These are phyloP conservation scores for Penicillium malachiteum DNA, from an alignment of 495 filamentous ascomycete genomes.

Conservation along the genomic window DNA sequence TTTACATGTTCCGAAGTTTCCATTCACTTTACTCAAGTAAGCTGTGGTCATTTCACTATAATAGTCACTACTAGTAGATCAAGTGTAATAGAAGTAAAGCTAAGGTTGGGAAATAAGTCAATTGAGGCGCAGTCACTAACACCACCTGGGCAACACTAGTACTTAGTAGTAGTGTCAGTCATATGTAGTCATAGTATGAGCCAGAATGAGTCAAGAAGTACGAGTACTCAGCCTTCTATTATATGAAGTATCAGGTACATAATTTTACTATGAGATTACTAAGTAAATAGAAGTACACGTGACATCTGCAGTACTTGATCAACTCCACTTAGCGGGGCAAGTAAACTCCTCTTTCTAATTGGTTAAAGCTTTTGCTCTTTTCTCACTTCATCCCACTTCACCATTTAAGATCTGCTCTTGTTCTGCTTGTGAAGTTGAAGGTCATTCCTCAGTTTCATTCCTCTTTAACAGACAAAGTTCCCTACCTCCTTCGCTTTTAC, in stretches of 20 bases:
- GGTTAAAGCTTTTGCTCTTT: slow-evolving; percentile 28
- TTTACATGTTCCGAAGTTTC: no score
- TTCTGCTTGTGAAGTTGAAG: not conserved
- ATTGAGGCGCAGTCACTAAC: no score
- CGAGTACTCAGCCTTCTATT: not conserved
- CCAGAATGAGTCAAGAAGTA: slow-evolving; percentile 26
- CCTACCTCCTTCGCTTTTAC: no score
- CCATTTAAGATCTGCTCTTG: slow-evolving; percentile 12
- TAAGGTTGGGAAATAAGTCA: slow-evolving; percentile 24
- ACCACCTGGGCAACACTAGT: no score
- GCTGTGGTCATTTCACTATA: no score
- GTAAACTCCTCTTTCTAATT: slow-evolving; percentile 11
- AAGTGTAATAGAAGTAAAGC: no score
- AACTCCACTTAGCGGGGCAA: slow-evolving; percentile 20
- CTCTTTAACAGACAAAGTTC: no score
- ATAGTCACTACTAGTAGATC: no score
- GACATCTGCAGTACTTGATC: not conserved
- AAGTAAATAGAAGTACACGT: not conserved
- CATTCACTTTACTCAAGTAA: no score
- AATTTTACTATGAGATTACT: not conserved
- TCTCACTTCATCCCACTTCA: slow-evolving; percentile 22
- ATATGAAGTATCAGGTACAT: slow-evolving; percentile 14
- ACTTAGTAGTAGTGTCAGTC: no score
- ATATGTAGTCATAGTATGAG: slow-evolving; percentile 14
- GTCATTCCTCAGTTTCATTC: not conserved